These are phyloP conservation scores for Euphorbia peplus DNA, from an alignment of 345 rosid species.

Conservation along the genomic window DNA sequence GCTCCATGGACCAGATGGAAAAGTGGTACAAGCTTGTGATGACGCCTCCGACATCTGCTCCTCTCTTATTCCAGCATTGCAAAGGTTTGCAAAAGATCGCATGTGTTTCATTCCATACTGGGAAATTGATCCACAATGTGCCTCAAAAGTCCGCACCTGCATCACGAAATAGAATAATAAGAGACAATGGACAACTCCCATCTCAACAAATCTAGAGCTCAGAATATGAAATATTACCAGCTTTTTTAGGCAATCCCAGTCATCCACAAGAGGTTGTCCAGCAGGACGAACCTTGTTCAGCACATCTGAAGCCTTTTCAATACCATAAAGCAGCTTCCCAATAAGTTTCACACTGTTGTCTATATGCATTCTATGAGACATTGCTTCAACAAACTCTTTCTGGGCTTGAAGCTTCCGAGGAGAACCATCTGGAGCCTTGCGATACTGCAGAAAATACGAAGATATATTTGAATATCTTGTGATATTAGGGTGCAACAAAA, in stretches of 20 bases:
- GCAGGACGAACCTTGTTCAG: conserved; percentile 55
- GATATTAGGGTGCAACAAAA: background rate
- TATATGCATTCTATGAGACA: conserved; percentile 85
- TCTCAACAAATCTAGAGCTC: background rate
- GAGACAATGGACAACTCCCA: background rate
- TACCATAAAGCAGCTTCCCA: conserved; percentile 84
- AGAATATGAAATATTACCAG: conserved; percentile 42
- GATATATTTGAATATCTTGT: background rate
- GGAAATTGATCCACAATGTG: conserved; percentile 78
- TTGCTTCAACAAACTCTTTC: conserved; percentile 79
- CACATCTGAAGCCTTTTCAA: conserved; percentile 60
- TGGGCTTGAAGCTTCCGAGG: conserved; percentile 66
- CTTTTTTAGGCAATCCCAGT: conserved; percentile 86
- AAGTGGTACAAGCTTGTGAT: conserved; percentile 69
- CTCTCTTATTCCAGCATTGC: conserved; percentile 68
- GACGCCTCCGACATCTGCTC: conserved; percentile 81
- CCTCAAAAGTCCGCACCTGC: conserved; percentile 88
- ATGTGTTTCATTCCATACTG: conserved; percentile 97
- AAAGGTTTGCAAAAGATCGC: conserved; percentile 85
- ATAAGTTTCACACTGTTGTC: conserved; percentile 75
- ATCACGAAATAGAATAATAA: conserved; percentile 2
- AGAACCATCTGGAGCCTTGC: conserved; percentile 90
- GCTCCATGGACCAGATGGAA: conserved; percentile 82
- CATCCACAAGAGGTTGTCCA: conserved; percentile 89
- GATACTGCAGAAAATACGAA: conserved; percentile 50